A percentile compares a stretch with the other conserved stretches of the same genome.
These are phyloP conservation scores for Penicillium parvum DNA, from an alignment of 495 filamentous ascomycete genomes.

Conservation along the genomic window DNA sequence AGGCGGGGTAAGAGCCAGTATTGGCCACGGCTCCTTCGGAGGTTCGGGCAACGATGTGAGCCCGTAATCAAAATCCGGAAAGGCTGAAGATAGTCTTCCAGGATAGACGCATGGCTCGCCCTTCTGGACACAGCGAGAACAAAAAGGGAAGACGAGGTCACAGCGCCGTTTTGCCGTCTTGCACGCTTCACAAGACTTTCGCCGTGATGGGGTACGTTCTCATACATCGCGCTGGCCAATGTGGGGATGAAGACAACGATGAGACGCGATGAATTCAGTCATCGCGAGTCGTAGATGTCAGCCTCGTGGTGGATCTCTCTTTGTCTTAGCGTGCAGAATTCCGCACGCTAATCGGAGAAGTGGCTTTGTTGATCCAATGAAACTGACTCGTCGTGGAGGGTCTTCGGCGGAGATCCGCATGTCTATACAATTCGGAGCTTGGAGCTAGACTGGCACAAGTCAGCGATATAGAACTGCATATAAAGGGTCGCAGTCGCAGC, in stretches of 20 bases:
- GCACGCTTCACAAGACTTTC: slow-evolving; percentile 51
- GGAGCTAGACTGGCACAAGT: too few species aligned
- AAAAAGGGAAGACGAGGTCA: slow-evolving; percentile 43
- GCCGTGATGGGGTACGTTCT: slow-evolving; percentile 35
- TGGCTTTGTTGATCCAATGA: slow-evolving; percentile 4
- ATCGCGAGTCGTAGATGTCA: too few species aligned
- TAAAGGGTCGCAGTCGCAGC: neutral
- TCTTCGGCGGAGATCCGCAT: slow-evolving; percentile 17
- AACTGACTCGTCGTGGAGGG: neutral
- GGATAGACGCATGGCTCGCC: slow-evolving; percentile 43
- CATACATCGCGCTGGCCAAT: neutral
- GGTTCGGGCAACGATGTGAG: neutral
- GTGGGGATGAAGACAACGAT: neutral
- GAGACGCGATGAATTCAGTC: too few species aligned
- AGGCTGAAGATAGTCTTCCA: slow-evolving; percentile 12
- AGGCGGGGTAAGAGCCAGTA: neutral
- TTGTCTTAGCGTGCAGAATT: slow-evolving; percentile 23
- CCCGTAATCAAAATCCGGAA: neutral
- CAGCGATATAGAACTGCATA: neutral
- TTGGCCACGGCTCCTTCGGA: neutral
- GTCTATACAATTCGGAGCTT: neutral
- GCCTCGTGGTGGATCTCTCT: too few species aligned
- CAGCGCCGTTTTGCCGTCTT: slow-evolving; percentile 51
- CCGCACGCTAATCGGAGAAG: slow-evolving; percentile 23
- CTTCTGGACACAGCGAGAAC: slow-evolving; percentile 43